Base-by-base conservation (phyloP, 1,284 basidiomycete genomes). In the Coniferiporia sulphurascens region DNA sequence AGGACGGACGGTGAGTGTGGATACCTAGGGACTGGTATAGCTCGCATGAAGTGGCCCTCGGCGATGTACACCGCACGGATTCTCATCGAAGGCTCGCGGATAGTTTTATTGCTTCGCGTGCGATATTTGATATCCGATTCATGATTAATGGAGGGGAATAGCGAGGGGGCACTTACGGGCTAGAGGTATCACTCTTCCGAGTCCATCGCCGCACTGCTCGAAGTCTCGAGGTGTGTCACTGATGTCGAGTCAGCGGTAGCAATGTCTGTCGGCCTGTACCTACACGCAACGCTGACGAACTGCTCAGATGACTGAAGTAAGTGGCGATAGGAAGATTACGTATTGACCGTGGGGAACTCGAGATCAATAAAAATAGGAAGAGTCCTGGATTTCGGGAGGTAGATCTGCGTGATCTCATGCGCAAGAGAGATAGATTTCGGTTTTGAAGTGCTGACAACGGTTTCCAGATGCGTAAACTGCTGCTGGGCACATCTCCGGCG, bases 111-210 rank as follows among this genome's bases (percentile, higher is more conserved):
- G 3, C 17, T 13, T 34, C 17, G 27, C 15, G 22, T 27, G 22
- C 17, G 6, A 32, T n/a, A 50, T 15, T 21, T 13, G 5, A 21
- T 10, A 9, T 21, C 22, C 8, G 22, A 34, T 10, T 9, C 19
- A 32, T n/a, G 22, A 1, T 32, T 7, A 12, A 36, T 12, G 12
- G 12, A 3, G 9, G 41, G n/a, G 10, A 15, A 19, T 2, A 13
- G 27, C 17, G 21, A 41, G 12, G n/a, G 45, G 12, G 55, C 41
- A 15, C 52, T 27, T 7, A 58, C 46, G 35, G 57, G 52, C 61
- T 58, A 62, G 52, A 62, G 59, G 48, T 62, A 59, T 58, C 61
- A 62, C 22, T 62, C 61, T 32, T 62, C 58, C 4, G 52, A n/a
- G n/a, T n/a, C n/a, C n/a, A n/a, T 44, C 1, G 48, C 32, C 5